A percentile compares a stretch with the other conserved stretches of the same genome.
These are phyloP conservation scores for Ceriops decandra DNA, from an alignment of 345 rosid species.

Conservation along the genomic window DNA sequence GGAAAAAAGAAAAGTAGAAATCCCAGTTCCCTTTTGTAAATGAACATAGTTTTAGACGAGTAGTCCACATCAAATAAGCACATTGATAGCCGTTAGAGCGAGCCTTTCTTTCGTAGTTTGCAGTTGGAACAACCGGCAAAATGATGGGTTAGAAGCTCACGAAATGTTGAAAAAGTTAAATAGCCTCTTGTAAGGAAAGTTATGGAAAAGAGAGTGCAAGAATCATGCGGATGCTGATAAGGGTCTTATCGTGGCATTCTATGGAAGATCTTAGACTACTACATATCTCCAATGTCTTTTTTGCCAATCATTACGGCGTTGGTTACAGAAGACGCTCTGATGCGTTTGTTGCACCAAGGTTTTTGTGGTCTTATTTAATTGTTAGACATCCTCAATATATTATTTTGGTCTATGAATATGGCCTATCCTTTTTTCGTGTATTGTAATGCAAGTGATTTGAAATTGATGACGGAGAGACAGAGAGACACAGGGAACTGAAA, in stretches of 20 bases:
- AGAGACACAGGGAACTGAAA: too few species aligned
- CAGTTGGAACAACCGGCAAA: constrained; percentile 43
- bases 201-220: not conserved
- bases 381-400: too few species aligned
- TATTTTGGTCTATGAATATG: not conserved
- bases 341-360: constrained; percentile 1
- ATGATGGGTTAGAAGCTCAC: constrained; percentile 4
- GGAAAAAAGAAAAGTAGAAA: too few species aligned
- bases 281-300: constrained; percentile 22
- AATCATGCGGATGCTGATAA: too few species aligned
- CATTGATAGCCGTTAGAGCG: constrained; percentile 13
- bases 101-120: constrained; percentile 7
- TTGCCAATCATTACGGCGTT: constrained; percentile 19
- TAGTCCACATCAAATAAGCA: constrained; percentile 20
- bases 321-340: constrained; percentile 6
- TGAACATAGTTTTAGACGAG: constrained; percentile 18
- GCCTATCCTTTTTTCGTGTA: not conserved
- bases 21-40: not conserved
- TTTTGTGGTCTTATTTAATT: not conserved
- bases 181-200: constrained; percentile 35
- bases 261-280: constrained; percentile 20
- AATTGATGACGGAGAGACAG: too few species aligned
- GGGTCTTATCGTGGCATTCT: not conserved
- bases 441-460: not conserved
- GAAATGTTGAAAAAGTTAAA: not conserved